These are phyloP conservation scores for Capsicum chinense DNA, from an alignment of 257 asterid genomes.

Conservation along the genomic window DNA sequence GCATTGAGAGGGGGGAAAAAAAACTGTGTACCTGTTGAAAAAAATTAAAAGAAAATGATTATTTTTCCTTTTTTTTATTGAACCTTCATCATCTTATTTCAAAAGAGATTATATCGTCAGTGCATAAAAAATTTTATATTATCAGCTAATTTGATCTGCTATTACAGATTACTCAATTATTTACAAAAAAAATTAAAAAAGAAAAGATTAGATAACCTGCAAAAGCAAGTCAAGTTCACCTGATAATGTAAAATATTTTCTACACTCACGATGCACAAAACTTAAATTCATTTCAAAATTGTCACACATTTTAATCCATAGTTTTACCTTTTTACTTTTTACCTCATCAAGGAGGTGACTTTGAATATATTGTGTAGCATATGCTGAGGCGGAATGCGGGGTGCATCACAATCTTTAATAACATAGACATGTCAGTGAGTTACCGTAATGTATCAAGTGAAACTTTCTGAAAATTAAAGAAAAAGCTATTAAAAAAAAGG, in stretches of 20 bases:
- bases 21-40: conserved; percentile 23
- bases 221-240: too few species aligned
- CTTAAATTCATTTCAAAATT: background rate
- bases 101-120: background rate
- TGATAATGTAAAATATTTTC: too few species aligned
- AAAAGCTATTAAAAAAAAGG: background rate
- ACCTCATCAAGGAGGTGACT: background rate
- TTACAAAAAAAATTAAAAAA: too few species aligned
- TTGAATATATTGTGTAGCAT: background rate
- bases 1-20: background rate
- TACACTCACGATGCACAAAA: too few species aligned
- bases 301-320: background rate
- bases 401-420: background rate
- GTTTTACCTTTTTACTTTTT: background rate
- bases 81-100: background rate
- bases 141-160: too few species aligned
- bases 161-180: too few species aligned
- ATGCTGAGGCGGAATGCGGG: background rate
- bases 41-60: too few species aligned
- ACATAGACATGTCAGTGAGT: background rate
- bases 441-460: background rate
- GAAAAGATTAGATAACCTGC: too few species aligned
- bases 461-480: background rate
- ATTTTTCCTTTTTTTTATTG: background rate
- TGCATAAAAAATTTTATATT: too few species aligned